Base-by-base conservation (phyloP, 495 filamentous ascomycete species). In the Entonaema liquescens region DNA sequence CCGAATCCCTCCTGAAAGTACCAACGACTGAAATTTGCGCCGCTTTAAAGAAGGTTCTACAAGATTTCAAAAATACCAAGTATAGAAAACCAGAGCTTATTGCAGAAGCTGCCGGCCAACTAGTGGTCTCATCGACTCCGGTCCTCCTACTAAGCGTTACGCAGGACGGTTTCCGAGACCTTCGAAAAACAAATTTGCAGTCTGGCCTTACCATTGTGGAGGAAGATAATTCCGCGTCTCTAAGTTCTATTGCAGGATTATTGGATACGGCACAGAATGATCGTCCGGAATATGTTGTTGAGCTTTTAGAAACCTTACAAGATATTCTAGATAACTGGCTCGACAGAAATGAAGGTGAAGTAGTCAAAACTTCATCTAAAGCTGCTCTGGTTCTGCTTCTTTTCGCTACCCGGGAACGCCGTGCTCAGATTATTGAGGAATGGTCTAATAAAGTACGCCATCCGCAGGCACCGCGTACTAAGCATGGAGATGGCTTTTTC, bases 31-130 rank as follows among this genome's bases (percentile, higher is more conserved):
- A 75, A 35, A 31, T 76, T 15, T 67, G 42, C 13, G 52, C 54
- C 42, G 29, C 49, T 13, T 9, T 85, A 9, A 65, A 70, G 7
- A 65, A 62, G 2, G 78, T 83, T 17, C 71, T 85, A 12, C 54
- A 58, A 23, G 78, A 82, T 36, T 76, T 78, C 52, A 64, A 77
- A 42, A 76, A 62, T 5, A 80, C 74, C 2, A 80, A 78, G 19
- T 83, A 83, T 60, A 85, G 88, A n/a, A 86, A 88, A 4, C 91
- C 91, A 0, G 90, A 93, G 65, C 78, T 93, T 13, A 86, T 90
- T 4, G 87, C 89, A 13, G 92, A 93, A 73, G 88, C 88, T 9
- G 82, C 83, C 12, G 85, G 89, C 54, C 80, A 80, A 44, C 80
- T 93, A 9, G 82, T 92, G 44, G 74, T 83, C 9, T 81, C 83